Base-by-base conservation (phyloP, 2,329 filamentous ascomycete species). In the Diaporthe velutina region DNA sequence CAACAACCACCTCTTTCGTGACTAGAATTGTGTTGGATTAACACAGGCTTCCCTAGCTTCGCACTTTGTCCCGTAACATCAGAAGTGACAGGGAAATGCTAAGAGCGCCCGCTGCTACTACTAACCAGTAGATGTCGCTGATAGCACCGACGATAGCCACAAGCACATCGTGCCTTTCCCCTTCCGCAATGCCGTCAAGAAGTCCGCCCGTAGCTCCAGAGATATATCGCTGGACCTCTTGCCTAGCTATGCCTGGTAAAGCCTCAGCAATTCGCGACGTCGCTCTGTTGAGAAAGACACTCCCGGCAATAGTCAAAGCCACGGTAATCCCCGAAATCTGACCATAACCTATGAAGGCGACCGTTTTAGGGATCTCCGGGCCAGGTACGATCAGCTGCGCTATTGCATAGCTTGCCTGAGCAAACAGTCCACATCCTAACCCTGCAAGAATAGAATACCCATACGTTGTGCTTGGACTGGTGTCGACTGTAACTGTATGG, bases 331-430 rank as follows among this genome's bases (percentile, higher is more conserved):
- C 82, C 13, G 76, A 75, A 22, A 83, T 77, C 75, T 84, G 83
- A 3, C 78, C 80, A 13, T 81, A 76, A 25, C 80, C 82, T 66
- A 85, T 83, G 78, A 83, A 83, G 9, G 83, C 81, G 38, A 85
- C 80, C 6, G 81, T 80, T 10, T 78, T 73, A 2, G 81, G 73
- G 7, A 83, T 77, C 12, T 81, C 76, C 1, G 76, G 61, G 9
- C 80, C 78, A 2, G 76, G 64, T 10, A 83, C 83, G 15, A 79
- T 81, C 3, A 79, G 79, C 66, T 83, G 83, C 0, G 80, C 83
- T n/a, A 85, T 80, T 0, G 83, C 79, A 74, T 83, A 85, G 9
- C 78, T 75, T 0, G 83, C 80, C 74, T 85, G 83, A 13, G 81
- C 76, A 64, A 80, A 81, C 2, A 79, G 77, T 7, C 84, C 84